These are phyloP conservation scores for Thraustochytrium striatum DNA, from an alignment of 352 stramenopile genomes.

Conservation along the genomic window DNA sequence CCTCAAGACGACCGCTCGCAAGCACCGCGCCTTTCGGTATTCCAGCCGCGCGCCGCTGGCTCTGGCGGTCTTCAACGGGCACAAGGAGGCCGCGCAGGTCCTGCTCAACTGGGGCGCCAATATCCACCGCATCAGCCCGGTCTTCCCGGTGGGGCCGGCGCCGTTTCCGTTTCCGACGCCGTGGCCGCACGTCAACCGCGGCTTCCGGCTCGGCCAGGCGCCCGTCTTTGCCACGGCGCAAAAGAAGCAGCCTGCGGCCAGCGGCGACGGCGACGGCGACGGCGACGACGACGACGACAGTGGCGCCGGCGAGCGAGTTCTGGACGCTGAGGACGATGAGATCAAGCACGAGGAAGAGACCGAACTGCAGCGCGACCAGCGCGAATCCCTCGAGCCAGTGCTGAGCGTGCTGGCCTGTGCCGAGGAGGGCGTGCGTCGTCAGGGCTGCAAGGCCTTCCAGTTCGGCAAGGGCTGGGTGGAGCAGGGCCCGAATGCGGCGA, in stretches of 20 bases:
- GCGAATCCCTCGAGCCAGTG: background rate
- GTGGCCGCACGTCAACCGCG: background rate
- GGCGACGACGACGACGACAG: background rate
- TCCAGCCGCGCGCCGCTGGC: constrained; percentile 53
- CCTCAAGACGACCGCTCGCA: constrained; percentile 47
- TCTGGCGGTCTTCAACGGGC: constrained; percentile 57
- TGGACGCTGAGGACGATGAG: no score
- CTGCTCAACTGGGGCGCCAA: constrained; percentile 26
- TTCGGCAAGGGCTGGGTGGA: background rate
- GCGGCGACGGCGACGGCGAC: background rate
- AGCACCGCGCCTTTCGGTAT: constrained; percentile 49
- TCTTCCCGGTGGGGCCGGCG: constrained; percentile 10
- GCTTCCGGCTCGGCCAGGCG: background rate
- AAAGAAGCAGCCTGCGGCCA: background rate
- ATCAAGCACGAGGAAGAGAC: background rate
- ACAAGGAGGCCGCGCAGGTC: constrained; percentile 47
- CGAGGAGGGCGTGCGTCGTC: background rate
- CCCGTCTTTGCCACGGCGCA: background rate
- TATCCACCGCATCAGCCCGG: background rate
- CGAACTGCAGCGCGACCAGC: background rate
- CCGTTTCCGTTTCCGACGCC: constrained; percentile 28
- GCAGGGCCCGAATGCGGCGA: background rate
- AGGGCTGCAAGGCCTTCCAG: background rate
- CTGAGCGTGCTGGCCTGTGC: background rate
- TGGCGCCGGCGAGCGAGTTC: no score